These are phyloP conservation scores for Reticulascus tulasneorum DNA, from an alignment of 2,329 filamentous ascomycete genomes.

Conservation along the genomic window DNA sequence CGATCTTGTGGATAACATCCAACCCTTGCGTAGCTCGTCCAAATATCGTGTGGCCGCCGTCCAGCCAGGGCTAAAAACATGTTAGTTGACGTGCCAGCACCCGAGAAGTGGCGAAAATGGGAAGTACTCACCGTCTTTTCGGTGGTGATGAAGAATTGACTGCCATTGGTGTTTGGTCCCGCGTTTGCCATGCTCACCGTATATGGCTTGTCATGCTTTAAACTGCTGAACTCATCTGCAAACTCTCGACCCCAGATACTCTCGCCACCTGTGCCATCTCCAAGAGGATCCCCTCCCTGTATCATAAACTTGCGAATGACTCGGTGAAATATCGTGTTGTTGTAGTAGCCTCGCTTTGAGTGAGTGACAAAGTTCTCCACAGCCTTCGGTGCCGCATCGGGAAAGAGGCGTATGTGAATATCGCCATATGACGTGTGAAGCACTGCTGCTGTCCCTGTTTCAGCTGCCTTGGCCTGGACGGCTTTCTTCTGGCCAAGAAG, in stretches of 20 bases:
- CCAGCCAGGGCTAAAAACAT: slow-evolving; percentile 69
- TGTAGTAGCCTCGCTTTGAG: slow-evolving; percentile 87
- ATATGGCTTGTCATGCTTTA: slow-evolving; percentile 94
- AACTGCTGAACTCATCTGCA: slow-evolving; percentile 84
- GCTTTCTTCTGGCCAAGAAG: slow-evolving; percentile 56
- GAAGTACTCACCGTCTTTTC: slow-evolving; percentile 73
- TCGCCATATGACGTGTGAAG: slow-evolving; percentile 93
- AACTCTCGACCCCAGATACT: slow-evolving; percentile 92
- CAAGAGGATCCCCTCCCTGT: slow-evolving; percentile 76
- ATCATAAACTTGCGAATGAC: slow-evolving; percentile 99
- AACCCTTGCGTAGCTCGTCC: slow-evolving; percentile 84
- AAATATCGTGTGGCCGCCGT: slow-evolving; percentile 95
- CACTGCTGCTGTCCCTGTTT: slow-evolving; percentile 74
- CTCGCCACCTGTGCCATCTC: slow-evolving; percentile 85
- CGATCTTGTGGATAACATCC: slow-evolving; percentile 94
- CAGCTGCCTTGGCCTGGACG: slow-evolving; percentile 56
- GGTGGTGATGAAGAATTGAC: slow-evolving; percentile 97
- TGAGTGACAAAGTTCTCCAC: slow-evolving; percentile 98
- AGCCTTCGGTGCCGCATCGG: slow-evolving; percentile 85
- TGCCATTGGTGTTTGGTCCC: slow-evolving; percentile 90
- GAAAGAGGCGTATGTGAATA: slow-evolving; percentile 89
- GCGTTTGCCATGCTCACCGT: slow-evolving; percentile 98
- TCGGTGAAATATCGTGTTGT: slow-evolving; percentile 94
- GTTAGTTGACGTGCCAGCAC: slow-evolving; percentile 4
- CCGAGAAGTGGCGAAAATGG: neutral